A percentile compares a stretch with the other conserved stretches of the same genome.
These are phyloP conservation scores for Boletus fagicola DNA, from an alignment of 768 basidiomycete species.

Conservation along the genomic window DNA sequence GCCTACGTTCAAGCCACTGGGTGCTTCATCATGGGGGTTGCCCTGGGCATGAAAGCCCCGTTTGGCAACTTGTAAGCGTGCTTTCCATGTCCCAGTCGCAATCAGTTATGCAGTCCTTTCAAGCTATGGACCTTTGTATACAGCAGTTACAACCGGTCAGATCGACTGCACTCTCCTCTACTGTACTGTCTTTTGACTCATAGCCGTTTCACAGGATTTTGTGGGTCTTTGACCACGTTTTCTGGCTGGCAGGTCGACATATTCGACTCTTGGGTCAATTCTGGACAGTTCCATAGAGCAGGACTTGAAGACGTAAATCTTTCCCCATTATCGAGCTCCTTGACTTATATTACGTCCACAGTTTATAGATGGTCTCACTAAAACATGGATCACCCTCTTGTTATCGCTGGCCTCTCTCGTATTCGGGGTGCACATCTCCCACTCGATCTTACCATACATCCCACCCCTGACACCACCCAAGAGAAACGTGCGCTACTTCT, in stretches of 20 bases:
- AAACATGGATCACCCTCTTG: constrained; percentile 74
- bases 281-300: constrained; percentile 48
- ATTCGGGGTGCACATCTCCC: constrained; percentile 68
- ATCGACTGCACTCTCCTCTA: neutral
- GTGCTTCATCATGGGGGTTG: constrained; percentile 89
- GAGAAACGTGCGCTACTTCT: constrained; percentile 44
- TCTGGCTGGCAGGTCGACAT: constrained; percentile 92
- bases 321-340: neutral
- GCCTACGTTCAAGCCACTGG: constrained; percentile 86
- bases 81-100: constrained; percentile 6
- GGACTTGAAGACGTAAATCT: constrained; percentile 71
- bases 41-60: constrained; percentile 64
- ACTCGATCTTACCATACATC: constrained; percentile 39
- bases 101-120: constrained; percentile 6
- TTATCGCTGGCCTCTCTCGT: constrained; percentile 73
- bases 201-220: constrained; percentile 60
- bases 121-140: constrained; percentile 88
- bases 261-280: constrained; percentile 83
- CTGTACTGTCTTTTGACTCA: constrained; percentile 1
- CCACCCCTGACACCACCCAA: constrained; percentile 43
- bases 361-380: constrained; percentile 85
- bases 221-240: constrained; percentile 95
- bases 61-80: constrained; percentile 69
- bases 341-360: constrained; percentile 32
- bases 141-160: constrained; percentile 80